Evolutionary conservation across 1,284 basidiomycete genomes (phyloP).

Genomic region (Cryptococcus sp.): DNA sequence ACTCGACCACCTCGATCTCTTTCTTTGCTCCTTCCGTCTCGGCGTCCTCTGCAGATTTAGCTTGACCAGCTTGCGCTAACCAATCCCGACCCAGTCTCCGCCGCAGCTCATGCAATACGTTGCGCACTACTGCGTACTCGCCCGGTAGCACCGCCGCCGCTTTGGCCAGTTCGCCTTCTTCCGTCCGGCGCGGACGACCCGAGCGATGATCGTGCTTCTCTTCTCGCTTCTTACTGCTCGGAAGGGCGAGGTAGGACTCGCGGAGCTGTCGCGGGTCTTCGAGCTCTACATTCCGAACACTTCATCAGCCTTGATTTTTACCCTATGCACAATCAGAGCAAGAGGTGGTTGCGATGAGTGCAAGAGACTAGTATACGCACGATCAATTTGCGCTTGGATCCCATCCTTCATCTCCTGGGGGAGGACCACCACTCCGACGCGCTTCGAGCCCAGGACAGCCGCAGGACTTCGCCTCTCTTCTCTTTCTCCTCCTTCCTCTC

Average conservation of each 20-base stretch:
- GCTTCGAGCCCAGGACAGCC: constrained; percentile 71
- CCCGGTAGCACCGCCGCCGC: constrained; percentile 55
- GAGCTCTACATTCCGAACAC: constrained; percentile 7
- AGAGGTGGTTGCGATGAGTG: too few species aligned
- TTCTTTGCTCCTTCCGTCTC: not conserved
- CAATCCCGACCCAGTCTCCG: constrained; percentile 44
- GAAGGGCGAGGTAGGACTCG: constrained; percentile 24
- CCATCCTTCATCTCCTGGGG: constrained; percentile 62
- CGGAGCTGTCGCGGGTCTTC: constrained; percentile 30
- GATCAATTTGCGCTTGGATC: constrained; percentile 44
- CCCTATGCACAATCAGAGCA: not conserved
- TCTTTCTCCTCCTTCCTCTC: constrained; percentile 43
- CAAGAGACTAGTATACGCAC: constrained; percentile 28
- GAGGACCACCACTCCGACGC: constrained; percentile 68
- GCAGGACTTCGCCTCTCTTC: constrained; percentile 73
- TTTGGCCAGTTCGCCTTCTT: constrained; percentile 46
- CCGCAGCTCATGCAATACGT: constrained; percentile 52
- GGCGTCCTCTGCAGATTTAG: not conserved
- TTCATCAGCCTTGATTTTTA: not conserved
- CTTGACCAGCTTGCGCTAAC: constrained; percentile 15
- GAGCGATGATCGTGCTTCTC: constrained; percentile 23
- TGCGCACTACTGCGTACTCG: constrained; percentile 53
- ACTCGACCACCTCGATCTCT: constrained; percentile 47
- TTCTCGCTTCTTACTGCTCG: constrained; percentile 3
- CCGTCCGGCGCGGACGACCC: constrained; percentile 16